Base-by-base conservation (phyloP, 108 stramenopile species). In the Nannochloropsis salina region DNA sequence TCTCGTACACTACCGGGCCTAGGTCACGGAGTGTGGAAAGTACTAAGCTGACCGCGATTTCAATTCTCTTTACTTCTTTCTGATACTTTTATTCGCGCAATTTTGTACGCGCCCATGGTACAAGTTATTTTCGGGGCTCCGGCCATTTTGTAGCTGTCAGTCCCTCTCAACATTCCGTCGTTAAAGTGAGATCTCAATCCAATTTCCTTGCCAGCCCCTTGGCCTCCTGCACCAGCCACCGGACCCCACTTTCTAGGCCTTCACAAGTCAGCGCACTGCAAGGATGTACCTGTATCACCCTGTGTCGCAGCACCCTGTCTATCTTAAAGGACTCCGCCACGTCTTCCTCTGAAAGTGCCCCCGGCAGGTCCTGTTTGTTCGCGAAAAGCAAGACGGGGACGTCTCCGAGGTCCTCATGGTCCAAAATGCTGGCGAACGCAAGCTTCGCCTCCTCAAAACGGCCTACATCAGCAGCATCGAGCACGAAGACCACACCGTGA, bases 361-460 rank as follows among this genome's bases (percentile, higher is more conserved):
- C 90, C 9, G 82, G 83, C 79, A 90, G 44, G 82, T 92, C 92
- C 82, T 91, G 90, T 85, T 92, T 92, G 80, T 92, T 92, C 18
- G 91, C 91, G 22, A 92, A 44, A 45, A 92, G 84, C 61, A 92
- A 45, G 44, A 91, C 44, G 44, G 92, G 92, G 41, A 89, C 87
- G 80, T 90, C 90, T 45, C 51, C 84, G 22, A 92, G 85, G 44
- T 91, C 90, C 44, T 87, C 90, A 44, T 92, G 90, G 87, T 92
- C 92, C 31, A 86, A 43, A 44, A 90, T 85, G 31, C 45, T 85
- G 85, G 87, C 89, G 44, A 92, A 90, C 18, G 92, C 92, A 41
- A 89, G 45, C 21, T 86, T 80, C 18, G 91, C 91, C 80, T 92
- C 92, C 44, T 92, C 91, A 43, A 92, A 90, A 3, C 92, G 86